These are phyloP conservation scores for Pseudonitzschia pungens DNA, from an alignment of 108 stramenopile species.

Conservation along the genomic window DNA sequence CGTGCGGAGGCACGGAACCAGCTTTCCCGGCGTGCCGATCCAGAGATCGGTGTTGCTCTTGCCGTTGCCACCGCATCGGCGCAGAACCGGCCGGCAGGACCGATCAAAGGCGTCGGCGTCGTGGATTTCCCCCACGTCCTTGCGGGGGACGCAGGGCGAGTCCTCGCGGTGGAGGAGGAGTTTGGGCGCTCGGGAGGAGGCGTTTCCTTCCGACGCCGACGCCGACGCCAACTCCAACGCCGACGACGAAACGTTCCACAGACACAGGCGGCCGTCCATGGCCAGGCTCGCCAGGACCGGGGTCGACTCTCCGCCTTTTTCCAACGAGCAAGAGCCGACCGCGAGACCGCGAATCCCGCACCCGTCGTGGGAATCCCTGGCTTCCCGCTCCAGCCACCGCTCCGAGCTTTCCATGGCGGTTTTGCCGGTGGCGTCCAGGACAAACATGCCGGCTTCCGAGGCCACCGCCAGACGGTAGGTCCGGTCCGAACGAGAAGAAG, in stretches of 20 bases:
- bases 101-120: conserved; percentile 60
- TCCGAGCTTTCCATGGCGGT: conserved; percentile 16
- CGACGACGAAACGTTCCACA: conserved; percentile 69
- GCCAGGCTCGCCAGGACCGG: conserved; percentile 48
- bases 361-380: conserved; percentile 37
- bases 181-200: conserved; percentile 33
- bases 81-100: conserved; percentile 38
- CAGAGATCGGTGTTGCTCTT: not conserved
- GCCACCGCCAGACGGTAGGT: conserved; percentile 58
- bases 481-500: too few species aligned
- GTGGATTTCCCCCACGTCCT: conserved; percentile 59
- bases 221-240: too few species aligned
- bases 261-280: conserved; percentile 62
- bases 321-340: not conserved
- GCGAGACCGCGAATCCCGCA: conserved; percentile 54
- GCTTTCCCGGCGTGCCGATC: conserved; percentile 31
- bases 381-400: conserved; percentile 38
- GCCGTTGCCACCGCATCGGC: too few species aligned
- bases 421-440: conserved; percentile 45
- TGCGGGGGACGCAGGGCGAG: conserved; percentile 28
- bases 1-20: conserved; percentile 21
- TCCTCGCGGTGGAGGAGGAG: conserved; percentile 38
- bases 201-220: conserved; percentile 28
- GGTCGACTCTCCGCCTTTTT: too few species aligned
- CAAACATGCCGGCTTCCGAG: conserved; percentile 55